phyloP scores from a whole-genome alignment of 2,329 filamentous ascomycete genomes.

The Camillea tinctor region DNA sequence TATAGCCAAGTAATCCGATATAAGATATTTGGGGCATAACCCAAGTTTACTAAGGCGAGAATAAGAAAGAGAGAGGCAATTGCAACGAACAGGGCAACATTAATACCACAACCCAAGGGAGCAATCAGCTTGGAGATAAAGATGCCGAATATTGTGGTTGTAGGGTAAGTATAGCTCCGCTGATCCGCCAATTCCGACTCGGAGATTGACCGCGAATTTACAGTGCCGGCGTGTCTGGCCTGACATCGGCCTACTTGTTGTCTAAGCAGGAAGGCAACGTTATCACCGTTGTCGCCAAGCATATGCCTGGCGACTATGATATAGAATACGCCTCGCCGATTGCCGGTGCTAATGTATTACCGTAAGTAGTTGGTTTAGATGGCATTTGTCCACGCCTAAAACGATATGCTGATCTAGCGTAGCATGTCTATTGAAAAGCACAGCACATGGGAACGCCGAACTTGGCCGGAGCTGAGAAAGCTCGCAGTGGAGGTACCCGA shows the following conservation, averaged over 20 bases:
- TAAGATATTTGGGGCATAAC: background rate
- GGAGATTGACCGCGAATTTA: slow-evolving; percentile 1
- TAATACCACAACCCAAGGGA: background rate
- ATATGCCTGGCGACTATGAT: slow-evolving; percentile 67
- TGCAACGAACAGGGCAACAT: background rate
- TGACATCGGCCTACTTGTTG: slow-evolving; percentile 34
- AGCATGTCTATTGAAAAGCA: slow-evolving; percentile 30
- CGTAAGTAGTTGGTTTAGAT: slow-evolving; percentile 24
- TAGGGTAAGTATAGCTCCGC: slow-evolving; percentile 22
- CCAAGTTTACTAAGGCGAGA: background rate
- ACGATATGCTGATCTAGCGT: slow-evolving; percentile 3
- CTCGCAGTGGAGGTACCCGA: slow-evolving; percentile 34
- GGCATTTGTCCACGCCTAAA: background rate
- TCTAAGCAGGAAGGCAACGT: slow-evolving; percentile 32
- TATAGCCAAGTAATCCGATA: background rate
- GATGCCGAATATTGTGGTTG: slow-evolving; percentile 33
- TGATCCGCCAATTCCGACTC: background rate
- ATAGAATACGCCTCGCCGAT: slow-evolving; percentile 75
- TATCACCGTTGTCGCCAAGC: slow-evolving; percentile 65
- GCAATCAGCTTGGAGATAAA: background rate
- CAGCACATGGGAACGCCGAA: slow-evolving; percentile 31
- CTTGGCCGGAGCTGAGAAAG: slow-evolving; percentile 31
- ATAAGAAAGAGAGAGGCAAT: background rate
- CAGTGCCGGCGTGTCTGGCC: slow-evolving; percentile 34
- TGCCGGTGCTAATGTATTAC: slow-evolving; percentile 34